Conservation (phyloP, 192 early-diverging fungal genomes). For the Backusella westeae region DNA sequence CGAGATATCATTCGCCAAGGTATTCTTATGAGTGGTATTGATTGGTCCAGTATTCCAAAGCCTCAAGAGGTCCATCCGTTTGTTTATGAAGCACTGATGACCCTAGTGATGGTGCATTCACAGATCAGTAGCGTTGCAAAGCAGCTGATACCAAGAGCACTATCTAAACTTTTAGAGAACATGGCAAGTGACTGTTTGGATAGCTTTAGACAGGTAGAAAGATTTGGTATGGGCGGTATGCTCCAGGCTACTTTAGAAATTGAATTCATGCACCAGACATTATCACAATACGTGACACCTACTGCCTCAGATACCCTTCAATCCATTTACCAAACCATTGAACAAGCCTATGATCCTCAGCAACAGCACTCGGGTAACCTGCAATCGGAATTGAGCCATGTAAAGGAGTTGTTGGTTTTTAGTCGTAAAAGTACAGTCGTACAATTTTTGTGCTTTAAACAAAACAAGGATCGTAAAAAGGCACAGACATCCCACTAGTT, state of each 20-base stretch:
- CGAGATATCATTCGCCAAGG: slow-evolving; percentile 73
- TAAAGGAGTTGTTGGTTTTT: slow-evolving; percentile 51
- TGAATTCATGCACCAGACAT: slow-evolving; percentile 83
- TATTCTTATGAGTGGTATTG: slow-evolving; percentile 83
- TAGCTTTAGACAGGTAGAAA: slow-evolving; percentile 74
- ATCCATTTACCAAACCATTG: slow-evolving; percentile 74
- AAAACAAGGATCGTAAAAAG: slow-evolving; percentile 32
- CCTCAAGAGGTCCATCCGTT: slow-evolving; percentile 87
- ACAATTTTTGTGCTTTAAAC: slow-evolving; percentile 60
- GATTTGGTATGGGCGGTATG: slow-evolving; percentile 90
- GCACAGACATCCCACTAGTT: slow-evolving; percentile 34
- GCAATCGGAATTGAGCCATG: slow-evolving; percentile 49
- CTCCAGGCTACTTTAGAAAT: slow-evolving; percentile 93
- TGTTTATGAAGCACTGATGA: slow-evolving; percentile 81
- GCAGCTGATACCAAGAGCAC: slow-evolving; percentile 71
- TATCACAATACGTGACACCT: slow-evolving; percentile 73
- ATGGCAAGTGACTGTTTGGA: slow-evolving; percentile 82
- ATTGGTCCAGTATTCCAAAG: slow-evolving; percentile 75
- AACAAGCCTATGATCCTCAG: slow-evolving; percentile 56
- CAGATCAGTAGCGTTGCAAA: slow-evolving; percentile 84
- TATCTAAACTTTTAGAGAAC: slow-evolving; percentile 68
- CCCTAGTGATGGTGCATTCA: slow-evolving; percentile 87
- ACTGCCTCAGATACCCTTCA: slow-evolving; percentile 65
- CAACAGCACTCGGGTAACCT: slow-evolving; percentile 46
- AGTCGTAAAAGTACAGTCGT: slow-evolving; percentile 50